A percentile compares a stretch with the other conserved stretches of the same genome.
These are phyloP conservation scores for Phytophthora cryptogea DNA, from an alignment of 352 stramenopile species.

Conservation along the genomic window DNA sequence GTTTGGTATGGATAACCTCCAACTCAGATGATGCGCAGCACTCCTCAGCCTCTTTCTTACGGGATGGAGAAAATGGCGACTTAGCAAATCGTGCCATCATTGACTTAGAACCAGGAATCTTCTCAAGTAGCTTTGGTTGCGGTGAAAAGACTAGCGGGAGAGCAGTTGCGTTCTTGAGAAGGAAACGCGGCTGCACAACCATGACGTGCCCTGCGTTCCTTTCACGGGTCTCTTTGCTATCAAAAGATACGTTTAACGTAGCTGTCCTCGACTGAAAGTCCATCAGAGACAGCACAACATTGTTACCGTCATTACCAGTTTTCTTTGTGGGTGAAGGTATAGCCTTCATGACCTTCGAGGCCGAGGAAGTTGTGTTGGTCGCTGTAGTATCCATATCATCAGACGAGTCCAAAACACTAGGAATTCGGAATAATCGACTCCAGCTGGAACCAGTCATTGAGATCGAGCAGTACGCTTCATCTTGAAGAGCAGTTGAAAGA, in stretches of 20 bases:
- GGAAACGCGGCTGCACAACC: constrained; percentile 65
- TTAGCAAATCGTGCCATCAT: constrained; percentile 46
- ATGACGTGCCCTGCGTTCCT: constrained; percentile 56
- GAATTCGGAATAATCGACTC: constrained; percentile 75
- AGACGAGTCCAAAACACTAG: constrained; percentile 30
- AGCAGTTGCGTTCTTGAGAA: constrained; percentile 64
- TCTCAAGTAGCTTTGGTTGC: constrained; percentile 53
- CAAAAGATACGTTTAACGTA: constrained; percentile 68
- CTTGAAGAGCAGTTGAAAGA: constrained; percentile 70
- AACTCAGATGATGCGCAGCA: constrained; percentile 68
- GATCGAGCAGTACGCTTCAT: constrained; percentile 75
- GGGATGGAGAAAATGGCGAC: constrained; percentile 51
- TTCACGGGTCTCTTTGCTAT: constrained; percentile 49
- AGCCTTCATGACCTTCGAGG: constrained; percentile 23
- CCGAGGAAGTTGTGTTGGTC: constrained; percentile 3
- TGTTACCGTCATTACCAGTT: constrained; percentile 25
- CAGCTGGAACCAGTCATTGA: constrained; percentile 81
- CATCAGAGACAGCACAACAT: constrained; percentile 51
- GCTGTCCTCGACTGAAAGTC: constrained; percentile 65
- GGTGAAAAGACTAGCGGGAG: constrained; percentile 61
- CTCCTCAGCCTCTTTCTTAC: constrained; percentile 44
- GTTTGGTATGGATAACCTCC: constrained; percentile 74
- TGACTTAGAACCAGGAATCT: constrained; percentile 59
- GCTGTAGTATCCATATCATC: constrained; percentile 10
- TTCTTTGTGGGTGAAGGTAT: constrained; percentile 7